Conservation (phyloP, 2,329 filamentous ascomycete genomes). For the Allantophomopsis cytisporea region DNA sequence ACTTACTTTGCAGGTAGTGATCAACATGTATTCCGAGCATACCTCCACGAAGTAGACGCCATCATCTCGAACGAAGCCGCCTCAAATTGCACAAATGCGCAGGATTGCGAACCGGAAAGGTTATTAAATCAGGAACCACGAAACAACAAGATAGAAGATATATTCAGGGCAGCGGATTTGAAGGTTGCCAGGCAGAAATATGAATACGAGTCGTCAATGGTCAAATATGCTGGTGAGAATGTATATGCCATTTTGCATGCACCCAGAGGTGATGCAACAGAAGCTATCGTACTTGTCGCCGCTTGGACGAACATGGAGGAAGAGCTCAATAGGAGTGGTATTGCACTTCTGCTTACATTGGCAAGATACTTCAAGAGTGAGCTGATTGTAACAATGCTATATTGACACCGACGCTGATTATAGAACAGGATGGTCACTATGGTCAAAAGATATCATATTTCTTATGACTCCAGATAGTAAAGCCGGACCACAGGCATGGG, state of each 20-base stretch:
- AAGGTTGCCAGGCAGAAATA: constrained; percentile 86
- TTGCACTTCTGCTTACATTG: constrained; percentile 74
- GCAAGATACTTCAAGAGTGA: constrained; percentile 85
- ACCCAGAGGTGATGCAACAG: constrained; percentile 87
- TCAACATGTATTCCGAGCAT: constrained; percentile 86
- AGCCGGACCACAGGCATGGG: constrained; percentile 88
- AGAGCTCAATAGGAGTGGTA: constrained; percentile 72
- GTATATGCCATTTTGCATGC: constrained; percentile 88
- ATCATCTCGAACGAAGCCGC: constrained; percentile 18
- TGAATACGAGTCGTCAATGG: constrained; percentile 67
- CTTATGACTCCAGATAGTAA: constrained; percentile 80
- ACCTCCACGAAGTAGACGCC: constrained; percentile 66
- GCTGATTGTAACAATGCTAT: constrained; percentile 7
- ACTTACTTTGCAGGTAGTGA: constrained; percentile 96
- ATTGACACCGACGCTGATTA: neutral
- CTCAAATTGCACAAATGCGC: too few species aligned
- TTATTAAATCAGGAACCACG: too few species aligned
- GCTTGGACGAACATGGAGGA: constrained; percentile 76
- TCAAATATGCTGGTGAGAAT: constrained; percentile 69
- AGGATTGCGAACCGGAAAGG: too few species aligned
- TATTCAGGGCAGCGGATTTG: constrained; percentile 67
- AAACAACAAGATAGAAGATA: constrained; percentile 59
- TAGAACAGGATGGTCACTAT: constrained; percentile 70
- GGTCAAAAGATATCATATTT: constrained; percentile 98
- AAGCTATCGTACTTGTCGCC: constrained; percentile 86